phyloP scores from a whole-genome alignment of 805 yeast genomes.

The Saccharomyces paradoxus region DNA sequence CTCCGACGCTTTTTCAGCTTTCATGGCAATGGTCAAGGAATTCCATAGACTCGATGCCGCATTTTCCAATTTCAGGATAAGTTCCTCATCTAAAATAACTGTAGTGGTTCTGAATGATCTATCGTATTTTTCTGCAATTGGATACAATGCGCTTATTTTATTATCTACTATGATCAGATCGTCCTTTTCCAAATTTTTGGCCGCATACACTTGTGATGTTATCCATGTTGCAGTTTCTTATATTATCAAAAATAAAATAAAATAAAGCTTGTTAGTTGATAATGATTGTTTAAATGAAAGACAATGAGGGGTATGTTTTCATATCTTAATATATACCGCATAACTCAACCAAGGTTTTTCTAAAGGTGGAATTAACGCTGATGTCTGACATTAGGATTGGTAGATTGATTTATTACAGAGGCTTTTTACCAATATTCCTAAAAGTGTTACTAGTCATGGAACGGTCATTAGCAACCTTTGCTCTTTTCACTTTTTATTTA shows the following conservation, averaged over 20 bases:
- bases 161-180: conserved; percentile 4
- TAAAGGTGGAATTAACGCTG: conserved; percentile 10
- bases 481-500: neutral
- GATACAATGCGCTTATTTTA: conserved; percentile 21
- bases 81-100: conserved; percentile 13
- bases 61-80: conserved; percentile 20
- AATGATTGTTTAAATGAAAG: neutral
- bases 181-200: neutral
- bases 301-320: neutral
- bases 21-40: conserved; percentile 23
- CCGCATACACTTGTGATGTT: conserved; percentile 6
- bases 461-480: neutral
- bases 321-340: conserved; percentile 11
- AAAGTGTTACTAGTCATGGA: neutral
- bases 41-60: conserved; percentile 35
- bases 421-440: neutral
- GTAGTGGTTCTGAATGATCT: conserved; percentile 22
- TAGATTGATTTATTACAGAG: neutral
- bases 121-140: conserved; percentile 29
- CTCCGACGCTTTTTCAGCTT: conserved; percentile 10
- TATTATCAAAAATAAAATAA: conserved; percentile 1
- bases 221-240: conserved; percentile 20
- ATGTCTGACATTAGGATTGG: neutral
- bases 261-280: neutral
- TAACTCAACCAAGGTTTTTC: conserved; percentile 15